Evolutionary conservation across 257 asterid species (phyloP).

Genomic region (Ajuga chamaepitys): DNA sequence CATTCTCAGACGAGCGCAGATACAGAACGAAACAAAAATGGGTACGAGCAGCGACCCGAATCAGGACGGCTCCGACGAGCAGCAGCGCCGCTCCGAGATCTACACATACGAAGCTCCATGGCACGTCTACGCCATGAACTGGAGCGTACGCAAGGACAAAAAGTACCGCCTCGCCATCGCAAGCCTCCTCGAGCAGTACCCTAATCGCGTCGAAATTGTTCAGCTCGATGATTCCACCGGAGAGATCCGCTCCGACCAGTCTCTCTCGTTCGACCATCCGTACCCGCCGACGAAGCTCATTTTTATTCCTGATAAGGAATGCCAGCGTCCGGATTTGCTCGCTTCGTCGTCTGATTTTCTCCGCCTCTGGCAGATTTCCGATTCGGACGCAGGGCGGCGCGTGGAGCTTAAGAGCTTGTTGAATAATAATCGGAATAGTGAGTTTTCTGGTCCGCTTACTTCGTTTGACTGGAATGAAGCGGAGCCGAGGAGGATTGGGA

Average conservation of each 20-base stretch:
- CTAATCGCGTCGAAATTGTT: slow-evolving; percentile 78
- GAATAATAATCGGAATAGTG: slow-evolving; percentile 77
- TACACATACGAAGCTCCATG: slow-evolving; percentile 98
- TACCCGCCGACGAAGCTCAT: slow-evolving; percentile 90
- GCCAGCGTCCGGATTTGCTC: slow-evolving; percentile 81
- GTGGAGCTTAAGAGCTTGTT: slow-evolving; percentile 67
- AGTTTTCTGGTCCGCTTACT: slow-evolving; percentile 81
- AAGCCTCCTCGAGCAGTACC: slow-evolving; percentile 76
- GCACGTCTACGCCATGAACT: slow-evolving; percentile 95
- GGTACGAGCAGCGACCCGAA: slow-evolving; percentile 74
- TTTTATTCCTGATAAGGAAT: slow-evolving; percentile 88
- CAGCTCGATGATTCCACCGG: slow-evolving; percentile 85
- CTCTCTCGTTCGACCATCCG: slow-evolving; percentile 86
- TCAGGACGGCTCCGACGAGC: slow-evolving; percentile 87
- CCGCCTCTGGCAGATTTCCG: slow-evolving; percentile 79
- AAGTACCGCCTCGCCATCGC: slow-evolving; percentile 87
- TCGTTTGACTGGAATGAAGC: slow-evolving; percentile 99
- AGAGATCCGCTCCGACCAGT: slow-evolving; percentile 73
- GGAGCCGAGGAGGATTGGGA: slow-evolving; percentile 90
- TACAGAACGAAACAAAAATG: slow-evolving; percentile 22
- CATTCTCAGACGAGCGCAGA: neutral
- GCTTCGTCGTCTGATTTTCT: slow-evolving; percentile 90
- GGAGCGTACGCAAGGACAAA: slow-evolving; percentile 88
- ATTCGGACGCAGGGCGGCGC: slow-evolving; percentile 38
- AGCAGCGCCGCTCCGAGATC: slow-evolving; percentile 95